These are phyloP conservation scores for Phytopythium montanum DNA, from an alignment of 352 stramenopile species.

Conservation along the genomic window DNA sequence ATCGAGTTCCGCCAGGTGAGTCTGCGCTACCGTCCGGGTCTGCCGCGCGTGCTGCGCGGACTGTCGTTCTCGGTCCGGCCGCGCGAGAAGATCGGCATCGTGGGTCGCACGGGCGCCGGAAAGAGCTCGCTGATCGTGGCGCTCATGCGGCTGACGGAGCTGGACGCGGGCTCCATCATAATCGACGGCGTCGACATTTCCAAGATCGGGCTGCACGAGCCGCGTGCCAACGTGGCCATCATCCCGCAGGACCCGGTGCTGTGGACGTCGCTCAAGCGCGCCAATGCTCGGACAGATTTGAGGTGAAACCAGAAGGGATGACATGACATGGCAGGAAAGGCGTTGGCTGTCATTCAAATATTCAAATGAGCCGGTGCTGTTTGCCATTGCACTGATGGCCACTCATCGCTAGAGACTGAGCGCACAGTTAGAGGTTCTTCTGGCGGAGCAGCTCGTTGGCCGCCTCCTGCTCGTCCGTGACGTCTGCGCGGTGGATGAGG, in stretches of 20 bases:
- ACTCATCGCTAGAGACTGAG: too few relatives aligned
- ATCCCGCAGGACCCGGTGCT: slow-evolving; percentile 93
- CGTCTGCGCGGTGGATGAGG: slow-evolving; percentile 54
- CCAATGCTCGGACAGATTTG: slow-evolving; percentile 8
- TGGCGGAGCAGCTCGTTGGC: slow-evolving; percentile 53
- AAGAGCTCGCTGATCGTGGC: slow-evolving; percentile 89
- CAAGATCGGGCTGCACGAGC: slow-evolving; percentile 42
- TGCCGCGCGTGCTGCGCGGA: slow-evolving; percentile 43
- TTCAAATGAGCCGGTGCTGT: slow-evolving; percentile 10
- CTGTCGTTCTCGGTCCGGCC: slow-evolving; percentile 74
- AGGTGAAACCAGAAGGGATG: background rate
- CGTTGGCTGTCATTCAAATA: background rate
- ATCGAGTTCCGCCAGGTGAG: slow-evolving; percentile 86
- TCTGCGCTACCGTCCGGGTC: slow-evolving; percentile 80
- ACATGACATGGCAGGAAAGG: too few relatives aligned
- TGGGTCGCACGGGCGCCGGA: slow-evolving; percentile 74
- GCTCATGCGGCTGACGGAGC: slow-evolving; percentile 87
- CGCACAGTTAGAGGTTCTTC: slow-evolving; percentile 45
- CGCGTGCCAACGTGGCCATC: slow-evolving; percentile 64
- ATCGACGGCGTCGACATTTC: slow-evolving; percentile 53
- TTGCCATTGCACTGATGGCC: too few relatives aligned
- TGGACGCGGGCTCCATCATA: slow-evolving; percentile 48
- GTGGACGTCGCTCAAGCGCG: slow-evolving; percentile 71
- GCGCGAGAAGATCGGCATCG: slow-evolving; percentile 78
- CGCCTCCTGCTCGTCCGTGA: slow-evolving; percentile 44